A percentile compares a stretch with the other conserved stretches of the same genome.
Conservation (phyloP, 2,329 filamentous ascomycete genomes). For the Fusarium sp. region DNA sequence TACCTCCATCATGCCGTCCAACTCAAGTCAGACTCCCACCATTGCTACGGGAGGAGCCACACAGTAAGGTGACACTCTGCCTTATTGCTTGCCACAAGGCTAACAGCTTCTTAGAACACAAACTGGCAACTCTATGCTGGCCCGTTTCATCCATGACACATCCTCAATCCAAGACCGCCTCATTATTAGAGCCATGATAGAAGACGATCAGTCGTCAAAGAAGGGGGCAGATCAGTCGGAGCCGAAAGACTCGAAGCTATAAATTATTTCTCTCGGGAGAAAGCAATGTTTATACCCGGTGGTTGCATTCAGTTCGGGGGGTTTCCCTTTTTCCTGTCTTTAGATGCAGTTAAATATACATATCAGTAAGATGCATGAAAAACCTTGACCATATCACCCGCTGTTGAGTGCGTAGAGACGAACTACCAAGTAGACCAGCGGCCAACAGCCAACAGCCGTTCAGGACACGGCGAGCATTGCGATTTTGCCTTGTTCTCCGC, state of each 20-base stretch:
- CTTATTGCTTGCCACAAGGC: not conserved
- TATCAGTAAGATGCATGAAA: not conserved
- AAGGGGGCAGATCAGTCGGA: not conserved
- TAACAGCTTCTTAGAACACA: not conserved
- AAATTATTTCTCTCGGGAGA: not conserved
- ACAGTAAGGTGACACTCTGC: constrained; percentile 3
- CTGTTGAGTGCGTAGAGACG: not conserved
- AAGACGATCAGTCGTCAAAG: not conserved
- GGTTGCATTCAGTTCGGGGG: not conserved
- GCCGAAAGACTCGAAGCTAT: constrained; percentile 7
- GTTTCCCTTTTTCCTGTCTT: not conserved
- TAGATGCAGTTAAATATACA: not conserved
- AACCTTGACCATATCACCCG: not conserved
- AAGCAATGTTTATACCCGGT: not conserved
- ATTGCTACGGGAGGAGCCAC: not conserved
- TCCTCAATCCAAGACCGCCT: constrained; percentile 16
- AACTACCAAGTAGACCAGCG: not conserved
- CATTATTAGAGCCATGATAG: not conserved
- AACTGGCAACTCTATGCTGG: not conserved
- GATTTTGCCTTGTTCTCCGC: not conserved
- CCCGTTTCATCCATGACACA: constrained; percentile 10
- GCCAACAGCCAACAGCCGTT: not conserved
- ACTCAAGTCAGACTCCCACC: not conserved
- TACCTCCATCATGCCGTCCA: constrained; percentile 9
- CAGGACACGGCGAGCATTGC: not conserved